A percentile compares a stretch with the other conserved stretches of the same genome.
Conservation (phyloP, 2,329 filamentous ascomycete species). For the Exophiala lecanii-corni region DNA sequence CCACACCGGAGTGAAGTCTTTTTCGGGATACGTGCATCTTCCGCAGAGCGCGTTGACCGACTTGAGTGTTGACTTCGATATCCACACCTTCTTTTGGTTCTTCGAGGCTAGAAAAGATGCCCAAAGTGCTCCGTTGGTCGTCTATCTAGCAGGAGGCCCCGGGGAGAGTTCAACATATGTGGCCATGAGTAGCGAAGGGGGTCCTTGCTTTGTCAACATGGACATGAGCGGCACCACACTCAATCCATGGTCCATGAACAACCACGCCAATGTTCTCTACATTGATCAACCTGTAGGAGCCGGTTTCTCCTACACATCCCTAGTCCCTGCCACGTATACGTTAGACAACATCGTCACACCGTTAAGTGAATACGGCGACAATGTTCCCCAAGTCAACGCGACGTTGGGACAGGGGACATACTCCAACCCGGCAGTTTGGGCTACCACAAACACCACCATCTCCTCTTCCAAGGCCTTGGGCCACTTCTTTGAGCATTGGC, state of each 20-base stretch:
- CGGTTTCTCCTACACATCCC: slow-evolving; percentile 52
- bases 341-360: slow-evolving; percentile 9
- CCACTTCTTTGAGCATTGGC: slow-evolving; percentile 54
- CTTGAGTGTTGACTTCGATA: slow-evolving; percentile 48
- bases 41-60: slow-evolving; percentile 42
- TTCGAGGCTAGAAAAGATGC: slow-evolving; percentile 54
- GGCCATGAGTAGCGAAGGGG: slow-evolving; percentile 47
- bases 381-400: slow-evolving; percentile 42
- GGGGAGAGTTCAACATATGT: slow-evolving; percentile 56
- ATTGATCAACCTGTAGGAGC: slow-evolving; percentile 61
- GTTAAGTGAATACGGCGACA: slow-evolving; percentile 20
- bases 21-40: slow-evolving; percentile 56
- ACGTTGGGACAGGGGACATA: slow-evolving; percentile 52
- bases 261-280: slow-evolving; percentile 63
- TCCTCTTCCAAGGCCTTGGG: slow-evolving; percentile 48
- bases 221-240: slow-evolving; percentile 47
- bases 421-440: slow-evolving; percentile 39
- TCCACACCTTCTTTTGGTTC: slow-evolving; percentile 65
- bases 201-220: slow-evolving; percentile 50
- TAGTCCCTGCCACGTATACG: slow-evolving; percentile 36
- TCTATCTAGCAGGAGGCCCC: slow-evolving; percentile 61
- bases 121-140: slow-evolving; percentile 51
- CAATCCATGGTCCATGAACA: slow-evolving; percentile 61
- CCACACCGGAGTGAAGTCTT: slow-evolving; percentile 52
- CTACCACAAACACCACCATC: slow-evolving; percentile 32